phyloP scores from a whole-genome alignment of 2,329 filamentous ascomycete species.

The Neocucurbitaria cava region DNA sequence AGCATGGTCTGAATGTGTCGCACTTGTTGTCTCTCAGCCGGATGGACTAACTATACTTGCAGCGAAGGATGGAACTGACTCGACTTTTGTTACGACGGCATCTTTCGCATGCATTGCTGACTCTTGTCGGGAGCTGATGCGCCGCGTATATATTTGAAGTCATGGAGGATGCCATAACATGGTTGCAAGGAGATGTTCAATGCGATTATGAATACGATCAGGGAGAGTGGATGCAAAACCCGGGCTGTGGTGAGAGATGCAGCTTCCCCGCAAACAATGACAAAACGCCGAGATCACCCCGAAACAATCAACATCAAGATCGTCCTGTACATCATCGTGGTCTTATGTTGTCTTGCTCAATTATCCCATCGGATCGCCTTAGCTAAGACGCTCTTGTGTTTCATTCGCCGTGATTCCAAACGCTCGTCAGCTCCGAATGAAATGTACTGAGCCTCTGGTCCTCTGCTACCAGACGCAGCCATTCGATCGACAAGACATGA shows the following conservation, averaged over 20 bases:
- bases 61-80: slow-evolving; percentile 7
- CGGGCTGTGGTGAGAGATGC: not conserved
- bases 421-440: too few relatives aligned
- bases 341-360: too few relatives aligned
- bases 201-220: not conserved
- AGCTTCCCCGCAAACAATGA: not conserved
- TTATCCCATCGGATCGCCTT: too few relatives aligned
- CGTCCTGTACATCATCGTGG: too few relatives aligned
- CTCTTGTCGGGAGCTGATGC: slow-evolving; percentile 9
- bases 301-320: too few relatives aligned
- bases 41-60: not conserved
- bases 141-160: not conserved
- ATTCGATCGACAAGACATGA: too few relatives aligned
- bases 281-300: not conserved
- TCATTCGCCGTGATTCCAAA: too few relatives aligned
- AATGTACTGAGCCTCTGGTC: too few relatives aligned
- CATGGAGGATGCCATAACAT: not conserved
- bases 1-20: slow-evolving; percentile 44
- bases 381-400: too few relatives aligned
- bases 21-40: slow-evolving; percentile 30
- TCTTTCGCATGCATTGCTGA: slow-evolving; percentile 18
- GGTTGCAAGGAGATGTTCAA: not conserved
- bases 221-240: not conserved
- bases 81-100: slow-evolving; percentile 16
- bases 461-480: too few relatives aligned